Evolutionary conservation across 352 stramenopile species (phyloP).

Genomic region (Aphanomyces cochlioides): DNA sequence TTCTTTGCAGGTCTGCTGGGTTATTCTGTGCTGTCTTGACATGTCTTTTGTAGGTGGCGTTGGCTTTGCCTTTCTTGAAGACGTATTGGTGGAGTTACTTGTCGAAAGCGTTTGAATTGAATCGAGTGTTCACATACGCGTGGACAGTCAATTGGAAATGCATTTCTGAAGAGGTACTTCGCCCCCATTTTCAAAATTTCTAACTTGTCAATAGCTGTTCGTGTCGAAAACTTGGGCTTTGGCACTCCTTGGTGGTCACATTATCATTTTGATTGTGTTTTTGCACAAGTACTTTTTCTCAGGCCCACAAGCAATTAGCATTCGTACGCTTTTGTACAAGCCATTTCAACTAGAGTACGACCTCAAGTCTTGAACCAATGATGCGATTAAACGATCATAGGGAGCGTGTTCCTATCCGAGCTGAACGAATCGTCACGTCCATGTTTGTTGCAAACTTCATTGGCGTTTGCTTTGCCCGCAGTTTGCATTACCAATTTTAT

Average conservation of each 20-base stretch:
- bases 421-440: slow-evolving; percentile 78
- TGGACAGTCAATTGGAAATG: slow-evolving; percentile 99
- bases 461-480: slow-evolving; percentile 94
- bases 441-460: slow-evolving; percentile 95
- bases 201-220: slow-evolving; percentile 38
- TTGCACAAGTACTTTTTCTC: slow-evolving; percentile 80
- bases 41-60: slow-evolving; percentile 74
- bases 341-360: slow-evolving; percentile 54
- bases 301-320: slow-evolving; percentile 38
- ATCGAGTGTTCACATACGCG: slow-evolving; percentile 96
- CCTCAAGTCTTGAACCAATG: neutral
- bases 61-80: slow-evolving; percentile 94
- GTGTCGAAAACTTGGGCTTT: slow-evolving; percentile 65
- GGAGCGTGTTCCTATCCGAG: slow-evolving; percentile 77
- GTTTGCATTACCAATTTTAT: slow-evolving; percentile 99
- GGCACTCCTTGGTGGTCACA: slow-evolving; percentile 49
- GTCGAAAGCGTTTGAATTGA: slow-evolving; percentile 96
- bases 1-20: slow-evolving; percentile 60
- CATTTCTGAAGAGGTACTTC: slow-evolving; percentile 53
- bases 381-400: slow-evolving; percentile 12
- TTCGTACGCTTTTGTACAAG: slow-evolving; percentile 65
- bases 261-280: slow-evolving; percentile 71
- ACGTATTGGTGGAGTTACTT: slow-evolving; percentile 94
- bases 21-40: neutral
- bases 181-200: slow-evolving; percentile 14